These are phyloP conservation scores for Vicia sativa DNA, from an alignment of 306 rosid genomes.

Conservation along the genomic window DNA sequence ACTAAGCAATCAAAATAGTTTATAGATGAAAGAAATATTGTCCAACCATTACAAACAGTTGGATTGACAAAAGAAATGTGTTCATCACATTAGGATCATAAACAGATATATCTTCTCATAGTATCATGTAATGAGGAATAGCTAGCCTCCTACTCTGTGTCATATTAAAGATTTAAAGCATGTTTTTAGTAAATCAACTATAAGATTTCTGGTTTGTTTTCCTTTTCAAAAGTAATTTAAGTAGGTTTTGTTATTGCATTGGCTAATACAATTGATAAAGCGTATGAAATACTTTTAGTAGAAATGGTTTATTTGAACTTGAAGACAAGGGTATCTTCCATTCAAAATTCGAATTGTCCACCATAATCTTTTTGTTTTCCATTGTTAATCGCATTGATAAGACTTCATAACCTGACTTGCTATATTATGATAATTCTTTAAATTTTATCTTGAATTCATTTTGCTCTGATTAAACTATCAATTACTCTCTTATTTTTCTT, in stretches of 20 bases:
- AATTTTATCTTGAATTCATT: conserved; percentile 1
- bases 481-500: conserved; percentile 17
- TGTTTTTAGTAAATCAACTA: conserved; percentile 18
- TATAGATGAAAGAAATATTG: conserved; percentile 33
- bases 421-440: conserved; percentile 12
- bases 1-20: conserved; percentile 27
- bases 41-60: conserved; percentile 10
- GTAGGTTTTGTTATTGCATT: conserved; percentile 32
- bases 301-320: conserved; percentile 34
- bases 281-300: not conserved
- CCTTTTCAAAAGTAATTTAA: conserved; percentile 25
- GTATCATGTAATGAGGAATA: conserved; percentile 9
- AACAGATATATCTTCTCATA: conserved; percentile 2
- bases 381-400: conserved; percentile 27
- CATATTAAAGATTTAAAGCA: conserved; percentile 24
- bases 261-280: conserved; percentile 14
- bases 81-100: conserved; percentile 5
- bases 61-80: conserved; percentile 35
- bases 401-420: conserved; percentile 21
- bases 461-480: conserved; percentile 18
- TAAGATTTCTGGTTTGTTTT: conserved; percentile 28
- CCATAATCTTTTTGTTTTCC: conserved; percentile 23
- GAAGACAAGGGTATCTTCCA: conserved; percentile 33
- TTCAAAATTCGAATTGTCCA: conserved; percentile 31
- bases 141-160: not conserved